A percentile compares a stretch with the other conserved stretches of the same genome.
These are phyloP conservation scores for Gamsiella multidivaricata DNA, from an alignment of 192 early-diverging fungal genomes.

Conservation along the genomic window DNA sequence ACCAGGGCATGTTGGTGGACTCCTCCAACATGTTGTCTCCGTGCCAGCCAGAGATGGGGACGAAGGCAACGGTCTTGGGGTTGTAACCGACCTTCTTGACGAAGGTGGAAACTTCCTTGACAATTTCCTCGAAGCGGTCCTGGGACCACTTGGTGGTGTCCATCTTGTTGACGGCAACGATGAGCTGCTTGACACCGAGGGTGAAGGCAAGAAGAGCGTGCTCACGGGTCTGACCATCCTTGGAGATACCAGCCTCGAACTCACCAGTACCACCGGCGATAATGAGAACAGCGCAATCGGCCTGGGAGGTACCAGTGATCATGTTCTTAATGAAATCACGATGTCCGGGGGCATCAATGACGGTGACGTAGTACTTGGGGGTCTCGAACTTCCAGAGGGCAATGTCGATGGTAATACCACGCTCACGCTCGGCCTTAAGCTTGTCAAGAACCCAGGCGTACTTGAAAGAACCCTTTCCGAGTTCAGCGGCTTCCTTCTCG, in stretches of 20 bases:
- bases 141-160: constrained; percentile 96
- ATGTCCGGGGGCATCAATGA: constrained; percentile 99
- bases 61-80: constrained; percentile 91
- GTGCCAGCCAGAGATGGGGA: constrained; percentile 98
- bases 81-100: constrained; percentile 99
- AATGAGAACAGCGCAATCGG: constrained; percentile 97
- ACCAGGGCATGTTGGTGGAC: constrained; percentile 95
- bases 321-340: constrained; percentile 99
- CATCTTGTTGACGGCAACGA: constrained; percentile 99
- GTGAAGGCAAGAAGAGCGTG: constrained; percentile 98
- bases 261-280: constrained; percentile 91
- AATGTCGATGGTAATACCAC: constrained; percentile 99
- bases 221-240: constrained; percentile 99
- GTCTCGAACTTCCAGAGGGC: constrained; percentile 98
- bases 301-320: constrained; percentile 99
- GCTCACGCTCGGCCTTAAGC: constrained; percentile 99
- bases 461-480: constrained; percentile 99
- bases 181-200: constrained; percentile 98
- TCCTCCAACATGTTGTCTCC: constrained; percentile 99
- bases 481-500: constrained; percentile 98
- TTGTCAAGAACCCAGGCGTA: constrained; percentile 99
- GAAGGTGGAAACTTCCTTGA: constrained; percentile 94
- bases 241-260: constrained; percentile 98
- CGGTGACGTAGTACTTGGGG: constrained; percentile 95
- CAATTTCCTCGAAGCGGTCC: constrained; percentile 95